Conservation (phyloP, 495 filamentous ascomycete genomes). For the Trichoderma parareesei region DNA sequence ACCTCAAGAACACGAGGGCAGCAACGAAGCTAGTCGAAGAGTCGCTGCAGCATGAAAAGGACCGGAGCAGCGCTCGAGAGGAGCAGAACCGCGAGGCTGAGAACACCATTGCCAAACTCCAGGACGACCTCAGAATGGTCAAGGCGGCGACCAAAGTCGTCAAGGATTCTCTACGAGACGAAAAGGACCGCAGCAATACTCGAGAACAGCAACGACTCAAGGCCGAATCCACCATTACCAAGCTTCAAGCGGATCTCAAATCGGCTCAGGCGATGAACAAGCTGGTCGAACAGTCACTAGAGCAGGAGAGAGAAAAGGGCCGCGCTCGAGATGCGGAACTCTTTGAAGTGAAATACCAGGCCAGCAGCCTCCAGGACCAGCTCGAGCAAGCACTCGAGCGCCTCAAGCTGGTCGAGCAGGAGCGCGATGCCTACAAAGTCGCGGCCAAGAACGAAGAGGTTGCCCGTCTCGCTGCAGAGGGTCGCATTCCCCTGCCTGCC, state of each 20-base stretch:
- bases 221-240: constrained; percentile 62
- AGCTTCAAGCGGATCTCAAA: constrained; percentile 65
- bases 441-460: constrained; percentile 50
- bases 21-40: constrained; percentile 34
- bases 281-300: constrained; percentile 52
- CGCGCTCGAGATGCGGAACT: constrained; percentile 61
- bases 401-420: constrained; percentile 59
- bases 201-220: constrained; percentile 71
- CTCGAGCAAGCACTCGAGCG: constrained; percentile 55
- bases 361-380: constrained; percentile 69
- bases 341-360: constrained; percentile 63
- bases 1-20: constrained; percentile 60
- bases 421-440: constrained; percentile 58
- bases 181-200: constrained; percentile 40
- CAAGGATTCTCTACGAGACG: constrained; percentile 34
- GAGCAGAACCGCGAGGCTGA: constrained; percentile 72
- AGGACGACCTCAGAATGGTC: constrained; percentile 70
- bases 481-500: constrained; percentile 50
- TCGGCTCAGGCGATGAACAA: constrained; percentile 53
- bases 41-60: constrained; percentile 37
- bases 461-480: constrained; percentile 55
- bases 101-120: constrained; percentile 65
- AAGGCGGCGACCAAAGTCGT: constrained; percentile 39
- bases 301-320: constrained; percentile 40
- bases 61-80: constrained; percentile 45